Conservation (phyloP, 768 basidiomycete species). For the Pleurotus tuoliensis region DNA sequence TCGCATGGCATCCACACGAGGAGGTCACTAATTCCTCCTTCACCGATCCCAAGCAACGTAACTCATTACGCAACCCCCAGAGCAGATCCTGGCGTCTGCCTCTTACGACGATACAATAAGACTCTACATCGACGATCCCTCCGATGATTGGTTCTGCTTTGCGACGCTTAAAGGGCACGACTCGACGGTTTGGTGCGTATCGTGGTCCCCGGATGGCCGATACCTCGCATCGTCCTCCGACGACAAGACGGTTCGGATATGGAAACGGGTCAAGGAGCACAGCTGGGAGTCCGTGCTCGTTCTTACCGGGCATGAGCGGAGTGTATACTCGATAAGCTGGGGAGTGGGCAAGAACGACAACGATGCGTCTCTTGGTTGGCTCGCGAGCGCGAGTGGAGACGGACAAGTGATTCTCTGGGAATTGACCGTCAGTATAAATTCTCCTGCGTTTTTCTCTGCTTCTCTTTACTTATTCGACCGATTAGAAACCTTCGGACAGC, state of each 20-base stretch:
- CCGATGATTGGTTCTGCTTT: constrained; percentile 92
- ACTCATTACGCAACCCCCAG: constrained; percentile 15
- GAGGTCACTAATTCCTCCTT: constrained; percentile 53
- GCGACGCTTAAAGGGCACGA: constrained; percentile 75
- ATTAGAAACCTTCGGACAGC: constrained; percentile 23
- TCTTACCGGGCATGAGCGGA: constrained; percentile 64
- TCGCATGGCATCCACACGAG: constrained; percentile 93
- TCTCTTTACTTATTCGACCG: not conserved
- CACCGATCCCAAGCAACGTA: not conserved
- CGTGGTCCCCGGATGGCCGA: constrained; percentile 72
- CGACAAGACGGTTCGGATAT: constrained; percentile 78
- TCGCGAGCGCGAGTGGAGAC: constrained; percentile 85
- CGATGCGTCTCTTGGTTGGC: constrained; percentile 61
- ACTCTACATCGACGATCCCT: constrained; percentile 88
- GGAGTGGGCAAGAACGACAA: constrained; percentile 34
- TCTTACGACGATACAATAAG: constrained; percentile 98
- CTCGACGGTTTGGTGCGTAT: constrained; percentile 90
- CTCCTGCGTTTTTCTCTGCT: not conserved
- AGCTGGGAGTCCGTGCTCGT: constrained; percentile 61
- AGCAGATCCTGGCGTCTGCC: constrained; percentile 89
- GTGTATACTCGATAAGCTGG: constrained; percentile 83
- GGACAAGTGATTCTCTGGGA: constrained; percentile 83
- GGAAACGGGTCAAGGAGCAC: constrained; percentile 63
- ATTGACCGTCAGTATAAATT: constrained; percentile 43
- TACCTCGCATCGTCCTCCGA: constrained; percentile 90